Conservation (phyloP, 2,329 filamentous ascomycete species). For the Pyrenochaeta sp. region DNA sequence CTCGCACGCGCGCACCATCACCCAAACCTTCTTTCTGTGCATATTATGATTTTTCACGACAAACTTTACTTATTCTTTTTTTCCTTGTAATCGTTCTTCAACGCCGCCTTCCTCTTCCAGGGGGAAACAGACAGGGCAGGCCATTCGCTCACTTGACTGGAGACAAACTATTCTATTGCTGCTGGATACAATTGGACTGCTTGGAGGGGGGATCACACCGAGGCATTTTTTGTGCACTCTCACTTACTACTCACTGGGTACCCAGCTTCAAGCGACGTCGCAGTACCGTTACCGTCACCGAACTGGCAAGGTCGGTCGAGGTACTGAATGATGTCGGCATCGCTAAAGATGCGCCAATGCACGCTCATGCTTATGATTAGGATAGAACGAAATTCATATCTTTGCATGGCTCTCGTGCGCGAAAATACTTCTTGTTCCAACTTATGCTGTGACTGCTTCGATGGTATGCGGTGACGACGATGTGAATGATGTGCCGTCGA, state of each 20-base stretch:
- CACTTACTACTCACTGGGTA: constrained; percentile 1
- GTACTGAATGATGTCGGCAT: constrained; percentile 7
- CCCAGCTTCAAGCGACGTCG: constrained; percentile 5
- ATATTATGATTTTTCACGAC: constrained; percentile 33
- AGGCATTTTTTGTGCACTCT: constrained; percentile 12
- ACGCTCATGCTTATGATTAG: too few relatives aligned
- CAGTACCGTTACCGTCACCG: too few relatives aligned
- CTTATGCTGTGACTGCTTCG: neutral
- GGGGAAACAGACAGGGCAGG: too few relatives aligned
- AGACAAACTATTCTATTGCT: constrained; percentile 19
- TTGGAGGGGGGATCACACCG: constrained; percentile 8
- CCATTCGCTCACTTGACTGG: neutral
- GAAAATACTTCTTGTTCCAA: constrained; percentile 7
- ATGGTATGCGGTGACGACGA: neutral
- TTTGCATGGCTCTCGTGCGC: constrained; percentile 37
- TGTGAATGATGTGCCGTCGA: neutral
- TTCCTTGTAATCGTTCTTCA: constrained; percentile 14
- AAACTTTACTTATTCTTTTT: constrained; percentile 10
- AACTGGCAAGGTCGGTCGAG: too few relatives aligned
- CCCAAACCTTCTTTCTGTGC: constrained; percentile 36
- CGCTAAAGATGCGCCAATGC: constrained; percentile 26
- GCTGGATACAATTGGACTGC: constrained; percentile 21
- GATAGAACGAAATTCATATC: constrained; percentile 22
- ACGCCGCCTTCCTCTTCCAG: constrained; percentile 5
- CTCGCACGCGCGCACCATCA: too few relatives aligned